These are phyloP conservation scores for Rhizophagus clarus DNA, from an alignment of 192 early-diverging fungal genomes.

Conservation along the genomic window DNA sequence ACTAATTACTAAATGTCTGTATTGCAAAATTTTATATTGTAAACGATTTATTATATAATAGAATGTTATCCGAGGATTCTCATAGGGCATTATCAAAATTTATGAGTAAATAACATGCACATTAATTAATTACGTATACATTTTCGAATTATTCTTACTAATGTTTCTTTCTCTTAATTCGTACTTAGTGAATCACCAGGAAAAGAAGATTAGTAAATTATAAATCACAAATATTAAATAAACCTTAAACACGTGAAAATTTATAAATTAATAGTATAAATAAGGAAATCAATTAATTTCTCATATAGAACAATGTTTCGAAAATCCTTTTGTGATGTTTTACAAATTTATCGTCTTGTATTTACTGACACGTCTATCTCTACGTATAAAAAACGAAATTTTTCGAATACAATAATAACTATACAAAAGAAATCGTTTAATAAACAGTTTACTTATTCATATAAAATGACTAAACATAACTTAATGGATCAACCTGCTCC, in stretches of 20 bases:
- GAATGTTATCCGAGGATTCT: neutral
- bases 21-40: too few relatives aligned
- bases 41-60: neutral
- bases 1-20: neutral
- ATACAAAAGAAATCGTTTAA: too few relatives aligned
- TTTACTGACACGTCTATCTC: too few relatives aligned
- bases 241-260: too few relatives aligned
- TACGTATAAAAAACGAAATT: too few relatives aligned
- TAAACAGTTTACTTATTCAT: neutral
- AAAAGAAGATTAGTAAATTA: neutral
- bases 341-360: too few relatives aligned
- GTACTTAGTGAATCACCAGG: neutral
- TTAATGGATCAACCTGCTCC: constrained; percentile 40
- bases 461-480: constrained; percentile 24
- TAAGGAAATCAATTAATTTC: too few relatives aligned
- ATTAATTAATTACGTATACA: neutral
- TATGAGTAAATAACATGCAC: neutral
- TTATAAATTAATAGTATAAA: too few relatives aligned
- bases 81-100: neutral
- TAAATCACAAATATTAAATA: neutral
- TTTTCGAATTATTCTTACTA: neutral
- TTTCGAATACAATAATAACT: too few relatives aligned
- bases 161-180: neutral
- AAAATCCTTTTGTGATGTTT: too few relatives aligned
- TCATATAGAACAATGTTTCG: too few relatives aligned